Percentiles rank a stretch among this genome's conserved stretches.
phyloP scores from a whole-genome alignment of 1,139 yeast species.

The Saccharomyces uvarum region DNA sequence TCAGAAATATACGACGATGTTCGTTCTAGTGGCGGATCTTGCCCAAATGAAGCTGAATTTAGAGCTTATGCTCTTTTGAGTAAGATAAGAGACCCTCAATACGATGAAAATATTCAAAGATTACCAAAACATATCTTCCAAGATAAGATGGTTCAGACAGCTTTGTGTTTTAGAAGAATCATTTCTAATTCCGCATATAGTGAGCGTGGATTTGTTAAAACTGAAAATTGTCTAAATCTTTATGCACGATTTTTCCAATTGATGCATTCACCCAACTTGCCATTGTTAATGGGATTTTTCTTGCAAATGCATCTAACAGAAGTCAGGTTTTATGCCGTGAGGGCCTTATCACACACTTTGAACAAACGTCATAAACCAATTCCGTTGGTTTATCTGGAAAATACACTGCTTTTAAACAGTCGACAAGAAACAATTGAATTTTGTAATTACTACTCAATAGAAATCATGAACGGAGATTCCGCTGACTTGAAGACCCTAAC shows the following conservation, averaged over 20 bases:
- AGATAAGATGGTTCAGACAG: conserved; percentile 57
- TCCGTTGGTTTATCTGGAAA: conserved; percentile 40
- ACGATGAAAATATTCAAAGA: conserved; percentile 67
- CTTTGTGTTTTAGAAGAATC: conserved; percentile 59
- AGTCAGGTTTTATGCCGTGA: conserved; percentile 66
- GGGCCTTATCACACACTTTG: conserved; percentile 57
- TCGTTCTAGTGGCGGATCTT: conserved; percentile 55
- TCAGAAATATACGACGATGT: conserved; percentile 82
- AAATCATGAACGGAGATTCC: conserved; percentile 35
- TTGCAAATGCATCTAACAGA: conserved; percentile 77
- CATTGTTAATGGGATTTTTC: conserved; percentile 66
- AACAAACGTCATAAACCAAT: conserved; percentile 69
- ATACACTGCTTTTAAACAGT: conserved; percentile 60
- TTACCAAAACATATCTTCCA: conserved; percentile 53
- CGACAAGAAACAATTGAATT: conserved; percentile 47
- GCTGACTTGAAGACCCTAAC: conserved; percentile 55
- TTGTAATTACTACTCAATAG: conserved; percentile 58
- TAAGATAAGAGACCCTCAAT: conserved; percentile 76
- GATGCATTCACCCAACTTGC: conserved; percentile 46
- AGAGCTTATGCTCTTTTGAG: conserved; percentile 79
- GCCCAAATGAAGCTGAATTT: conserved; percentile 89
- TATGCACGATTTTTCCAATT: conserved; percentile 60
- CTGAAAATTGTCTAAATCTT: conserved; percentile 56
- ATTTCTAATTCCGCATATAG: conserved; percentile 56
- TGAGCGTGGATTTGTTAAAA: conserved; percentile 48